Percentiles rank a stretch among this genome's conserved stretches.
Conservation (phyloP, 2,329 filamentous ascomycete genomes). For the Talaromyces piceae region DNA sequence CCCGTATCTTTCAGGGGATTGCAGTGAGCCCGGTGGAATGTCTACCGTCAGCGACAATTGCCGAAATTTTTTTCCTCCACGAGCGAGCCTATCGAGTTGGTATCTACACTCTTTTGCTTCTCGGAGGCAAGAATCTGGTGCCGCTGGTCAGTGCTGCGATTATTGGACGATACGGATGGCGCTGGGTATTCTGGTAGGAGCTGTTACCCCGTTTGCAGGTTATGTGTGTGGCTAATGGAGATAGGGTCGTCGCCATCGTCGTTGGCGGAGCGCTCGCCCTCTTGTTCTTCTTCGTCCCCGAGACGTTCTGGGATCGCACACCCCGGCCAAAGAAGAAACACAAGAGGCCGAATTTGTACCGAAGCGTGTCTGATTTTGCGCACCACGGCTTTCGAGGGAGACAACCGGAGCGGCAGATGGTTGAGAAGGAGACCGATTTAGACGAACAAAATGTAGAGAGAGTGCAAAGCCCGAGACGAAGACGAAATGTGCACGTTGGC, state of each 20-base stretch:
- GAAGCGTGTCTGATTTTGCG: constrained; percentile 32
- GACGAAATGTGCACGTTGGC: constrained; percentile 47
- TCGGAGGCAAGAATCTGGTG: constrained; percentile 86
- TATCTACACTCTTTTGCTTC: constrained; percentile 80
- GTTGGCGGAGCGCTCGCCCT: constrained; percentile 63
- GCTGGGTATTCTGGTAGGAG: constrained; percentile 78
- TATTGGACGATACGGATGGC: constrained; percentile 71
- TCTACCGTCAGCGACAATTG: constrained; percentile 85
- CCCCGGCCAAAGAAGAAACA: constrained; percentile 47
- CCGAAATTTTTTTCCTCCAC: constrained; percentile 93
- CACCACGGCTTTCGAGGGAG: constrained; percentile 29
- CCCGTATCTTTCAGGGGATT: constrained; percentile 79
- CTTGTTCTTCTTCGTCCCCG: constrained; percentile 84
- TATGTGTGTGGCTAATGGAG: constrained; percentile 16
- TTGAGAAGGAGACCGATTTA: constrained; percentile 12
- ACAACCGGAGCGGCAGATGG: constrained; percentile 15
- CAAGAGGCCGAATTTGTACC: constrained; percentile 29
- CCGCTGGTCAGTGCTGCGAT: constrained; percentile 80
- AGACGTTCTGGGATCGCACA: constrained; percentile 90
- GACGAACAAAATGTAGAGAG: constrained; percentile 9
- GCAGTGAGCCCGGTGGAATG: constrained; percentile 88
- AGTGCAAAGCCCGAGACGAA: constrained; percentile 15
- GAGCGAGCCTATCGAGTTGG: constrained; percentile 89
- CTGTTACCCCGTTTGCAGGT: not conserved
- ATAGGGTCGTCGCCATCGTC: constrained; percentile 72